Conservation (phyloP, 495 filamentous ascomycete species). For the Podospora bellae-mahoneyi region DNA sequence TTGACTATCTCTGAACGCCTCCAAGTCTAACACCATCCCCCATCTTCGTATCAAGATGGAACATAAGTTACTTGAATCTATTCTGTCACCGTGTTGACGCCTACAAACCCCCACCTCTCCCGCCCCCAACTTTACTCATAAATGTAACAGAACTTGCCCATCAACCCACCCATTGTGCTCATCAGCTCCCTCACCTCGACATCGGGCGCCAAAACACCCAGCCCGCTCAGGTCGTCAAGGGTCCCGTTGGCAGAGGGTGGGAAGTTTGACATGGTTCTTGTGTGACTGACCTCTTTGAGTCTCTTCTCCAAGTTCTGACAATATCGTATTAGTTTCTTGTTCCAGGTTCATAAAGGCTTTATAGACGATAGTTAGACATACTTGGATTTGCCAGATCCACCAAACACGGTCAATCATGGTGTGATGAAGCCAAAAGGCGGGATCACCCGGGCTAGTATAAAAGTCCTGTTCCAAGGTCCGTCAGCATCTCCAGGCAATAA, state of each 20-base stretch:
- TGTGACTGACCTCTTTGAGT: conserved; percentile 25
- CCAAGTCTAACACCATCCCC: too few species aligned
- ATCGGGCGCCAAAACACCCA: conserved; percentile 23
- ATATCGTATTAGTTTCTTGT: neutral
- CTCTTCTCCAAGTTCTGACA: conserved; percentile 42
- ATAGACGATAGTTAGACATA: too few species aligned
- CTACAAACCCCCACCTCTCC: too few species aligned
- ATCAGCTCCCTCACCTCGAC: conserved; percentile 34
- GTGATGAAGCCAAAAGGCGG: conserved; percentile 67
- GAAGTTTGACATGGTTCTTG: conserved; percentile 25
- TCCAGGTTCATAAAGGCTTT: conserved; percentile 33
- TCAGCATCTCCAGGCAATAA: too few species aligned
- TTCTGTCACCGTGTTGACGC: too few species aligned
- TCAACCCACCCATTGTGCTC: conserved; percentile 36
- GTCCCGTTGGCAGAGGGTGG: conserved; percentile 31
- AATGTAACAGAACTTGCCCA: conserved; percentile 29
- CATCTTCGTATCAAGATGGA: too few species aligned
- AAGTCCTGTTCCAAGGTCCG: conserved; percentile 38
- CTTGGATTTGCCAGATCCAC: conserved; percentile 66
- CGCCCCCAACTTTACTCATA: conserved; percentile 17
- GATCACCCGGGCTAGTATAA: conserved; percentile 59
- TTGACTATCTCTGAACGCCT: too few species aligned
- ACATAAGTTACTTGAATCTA: too few species aligned
- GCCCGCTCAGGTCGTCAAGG: conserved; percentile 24
- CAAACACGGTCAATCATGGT: conserved; percentile 62